Evolutionary conservation across 2,329 filamentous ascomycete genomes (phyloP).

Genomic region (Penicillium sp.): DNA sequence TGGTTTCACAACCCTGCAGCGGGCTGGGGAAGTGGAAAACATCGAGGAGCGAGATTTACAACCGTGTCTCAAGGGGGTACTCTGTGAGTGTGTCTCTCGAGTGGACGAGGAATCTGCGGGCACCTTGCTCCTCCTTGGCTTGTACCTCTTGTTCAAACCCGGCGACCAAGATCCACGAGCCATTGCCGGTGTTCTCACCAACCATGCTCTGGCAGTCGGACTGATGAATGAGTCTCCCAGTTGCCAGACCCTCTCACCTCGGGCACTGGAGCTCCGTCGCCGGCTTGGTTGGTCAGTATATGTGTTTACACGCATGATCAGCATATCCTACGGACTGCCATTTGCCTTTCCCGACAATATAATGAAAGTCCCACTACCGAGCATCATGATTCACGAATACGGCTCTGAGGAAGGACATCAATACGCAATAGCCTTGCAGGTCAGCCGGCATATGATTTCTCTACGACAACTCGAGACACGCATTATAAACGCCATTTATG

Average conservation of each 20-base stretch:
- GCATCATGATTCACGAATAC: neutral
- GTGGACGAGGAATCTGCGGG: neutral
- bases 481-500: neutral
- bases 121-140: neutral
- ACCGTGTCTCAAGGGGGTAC: neutral
- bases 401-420: neutral
- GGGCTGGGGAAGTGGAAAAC: neutral
- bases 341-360: neutral
- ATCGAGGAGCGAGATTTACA: neutral
- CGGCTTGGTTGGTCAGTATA: neutral
- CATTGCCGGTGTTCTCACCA: neutral
- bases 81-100: neutral
- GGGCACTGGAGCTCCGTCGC: neutral
- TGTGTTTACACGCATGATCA: neutral
- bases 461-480: neutral
- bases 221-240: neutral
- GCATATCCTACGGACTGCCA: neutral
- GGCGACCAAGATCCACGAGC: neutral
- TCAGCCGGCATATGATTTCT: neutral
- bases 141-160: neutral
- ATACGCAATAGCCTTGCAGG: neutral
- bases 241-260: neutral
- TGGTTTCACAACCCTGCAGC: neutral
- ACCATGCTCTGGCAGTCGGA: neutral
- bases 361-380: neutral